Evolutionary conservation across 1,284 basidiomycete genomes (phyloP).

Genomic region (Kwoniella shivajii): DNA sequence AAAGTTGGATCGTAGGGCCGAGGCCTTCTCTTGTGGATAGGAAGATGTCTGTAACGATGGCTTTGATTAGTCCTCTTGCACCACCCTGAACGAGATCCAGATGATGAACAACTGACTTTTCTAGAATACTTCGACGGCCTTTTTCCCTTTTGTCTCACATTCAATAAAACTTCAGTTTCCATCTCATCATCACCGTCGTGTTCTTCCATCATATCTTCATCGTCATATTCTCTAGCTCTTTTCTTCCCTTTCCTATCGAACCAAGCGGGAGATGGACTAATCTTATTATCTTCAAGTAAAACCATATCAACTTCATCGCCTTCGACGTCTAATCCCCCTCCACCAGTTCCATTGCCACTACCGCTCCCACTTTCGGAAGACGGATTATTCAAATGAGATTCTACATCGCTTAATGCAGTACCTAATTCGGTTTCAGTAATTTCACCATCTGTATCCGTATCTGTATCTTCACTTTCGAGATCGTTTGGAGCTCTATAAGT

Average conservation of each 20-base stretch:
- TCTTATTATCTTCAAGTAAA: neutral
- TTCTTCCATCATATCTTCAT: neutral
- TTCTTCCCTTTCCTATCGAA: constrained; percentile 7
- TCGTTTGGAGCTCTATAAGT: neutral
- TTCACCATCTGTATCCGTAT: constrained; percentile 8
- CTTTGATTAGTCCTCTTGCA: neutral
- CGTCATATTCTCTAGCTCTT: constrained; percentile 3
- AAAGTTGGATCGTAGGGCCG: neutral
- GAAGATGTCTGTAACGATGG: neutral
- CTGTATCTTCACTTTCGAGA: neutral
- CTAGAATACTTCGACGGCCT: constrained; percentile 4
- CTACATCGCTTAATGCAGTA: constrained; percentile 5
- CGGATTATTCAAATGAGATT: neutral
- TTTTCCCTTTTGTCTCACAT: constrained; percentile 9
- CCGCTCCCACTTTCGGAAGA: neutral
- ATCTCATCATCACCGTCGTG: constrained; percentile 19
- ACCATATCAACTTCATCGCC: constrained; percentile 19
- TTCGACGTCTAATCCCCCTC: no score
- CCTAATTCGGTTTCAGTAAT: constrained; percentile 10
- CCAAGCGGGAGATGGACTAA: neutral
- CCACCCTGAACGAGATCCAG: neutral
- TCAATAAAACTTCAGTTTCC: constrained; percentile 14
- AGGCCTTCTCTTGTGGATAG: constrained; percentile 9
- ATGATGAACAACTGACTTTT: constrained; percentile 7
- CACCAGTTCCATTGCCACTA: neutral